These are phyloP conservation scores for Lipomyces yamanashiensis DNA, from an alignment of 805 yeast genomes.

Conservation along the genomic window DNA sequence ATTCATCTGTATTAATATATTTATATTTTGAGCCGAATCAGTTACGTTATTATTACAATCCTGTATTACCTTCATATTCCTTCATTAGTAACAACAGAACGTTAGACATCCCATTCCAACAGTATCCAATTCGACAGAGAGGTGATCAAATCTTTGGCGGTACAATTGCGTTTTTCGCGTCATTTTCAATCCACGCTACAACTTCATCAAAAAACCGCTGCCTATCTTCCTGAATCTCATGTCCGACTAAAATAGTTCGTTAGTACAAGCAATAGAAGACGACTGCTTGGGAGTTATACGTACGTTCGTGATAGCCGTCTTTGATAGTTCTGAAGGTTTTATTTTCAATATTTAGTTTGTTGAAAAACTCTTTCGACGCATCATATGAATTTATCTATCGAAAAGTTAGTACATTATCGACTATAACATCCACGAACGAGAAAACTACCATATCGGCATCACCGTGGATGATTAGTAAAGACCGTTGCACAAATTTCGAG, in stretches of 20 bases:
- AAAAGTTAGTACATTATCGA: no score
- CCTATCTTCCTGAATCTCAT: slow-evolving; percentile 12
- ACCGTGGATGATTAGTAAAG: slow-evolving; percentile 46
- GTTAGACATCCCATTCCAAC: no score
- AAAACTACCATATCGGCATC: slow-evolving; percentile 37
- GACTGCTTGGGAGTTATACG: neutral
- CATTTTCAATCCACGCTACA: slow-evolving; percentile 9
- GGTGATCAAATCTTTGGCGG: neutral
- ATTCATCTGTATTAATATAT: no score
- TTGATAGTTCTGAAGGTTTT: slow-evolving; percentile 36
- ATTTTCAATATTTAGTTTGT: slow-evolving; percentile 35
- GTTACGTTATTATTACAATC: no score
- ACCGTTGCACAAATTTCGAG: slow-evolving; percentile 43
- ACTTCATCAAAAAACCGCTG: slow-evolving; percentile 9
- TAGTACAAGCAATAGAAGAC: neutral
- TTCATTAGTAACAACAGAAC: no score
- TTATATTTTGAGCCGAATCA: no score
- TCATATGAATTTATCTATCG: slow-evolving; percentile 21
- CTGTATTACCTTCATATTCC: no score
- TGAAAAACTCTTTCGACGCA: slow-evolving; percentile 38
- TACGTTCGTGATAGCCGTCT: slow-evolving; percentile 39
- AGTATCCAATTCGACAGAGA: no score
- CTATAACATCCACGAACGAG: neutral
- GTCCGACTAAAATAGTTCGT: slow-evolving; percentile 4
- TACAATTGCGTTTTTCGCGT: neutral